A percentile compares a stretch with the other conserved stretches of the same genome.
Conservation (phyloP, 2,329 filamentous ascomycete genomes). For the Xylaria arbuscula region DNA sequence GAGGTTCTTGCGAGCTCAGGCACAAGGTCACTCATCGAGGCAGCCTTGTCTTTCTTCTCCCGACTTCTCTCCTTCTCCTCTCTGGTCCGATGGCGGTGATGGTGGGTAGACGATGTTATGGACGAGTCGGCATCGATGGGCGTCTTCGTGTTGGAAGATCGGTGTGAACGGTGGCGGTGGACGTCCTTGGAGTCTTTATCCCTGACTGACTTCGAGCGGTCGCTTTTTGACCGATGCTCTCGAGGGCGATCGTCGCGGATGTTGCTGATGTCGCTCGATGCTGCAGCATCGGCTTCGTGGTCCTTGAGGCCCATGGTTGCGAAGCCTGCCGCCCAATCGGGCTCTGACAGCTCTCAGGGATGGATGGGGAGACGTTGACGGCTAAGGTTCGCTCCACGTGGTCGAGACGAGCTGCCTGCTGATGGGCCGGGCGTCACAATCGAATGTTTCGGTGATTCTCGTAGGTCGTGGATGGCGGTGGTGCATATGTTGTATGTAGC, state of each 20-base stretch:
- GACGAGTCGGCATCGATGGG: conserved; percentile 45
- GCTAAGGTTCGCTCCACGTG: conserved; percentile 33
- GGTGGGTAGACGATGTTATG: conserved; percentile 41
- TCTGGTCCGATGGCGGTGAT: conserved; percentile 49
- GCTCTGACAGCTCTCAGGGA: conserved; percentile 43
- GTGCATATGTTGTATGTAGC: conserved; percentile 27
- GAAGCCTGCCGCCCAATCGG: conserved; percentile 49
- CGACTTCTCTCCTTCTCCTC: conserved; percentile 49
- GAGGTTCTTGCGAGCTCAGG: conserved; percentile 47
- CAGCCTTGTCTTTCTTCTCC: conserved; percentile 45
- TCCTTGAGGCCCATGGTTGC: conserved; percentile 48
- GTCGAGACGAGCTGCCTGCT: conserved; percentile 5
- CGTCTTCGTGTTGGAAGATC: conserved; percentile 46
- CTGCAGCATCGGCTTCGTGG: conserved; percentile 40
- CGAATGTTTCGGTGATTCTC: conserved; percentile 13
- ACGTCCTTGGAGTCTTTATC: conserved; percentile 42
- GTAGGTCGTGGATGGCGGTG: conserved; percentile 14
- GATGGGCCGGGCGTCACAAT: conserved; percentile 12
- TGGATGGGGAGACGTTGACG: conserved; percentile 36
- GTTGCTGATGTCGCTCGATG: conserved; percentile 34
- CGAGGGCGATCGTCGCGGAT: conserved; percentile 41
- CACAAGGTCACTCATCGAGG: conserved; percentile 50
- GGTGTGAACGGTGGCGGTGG: conserved; percentile 45
- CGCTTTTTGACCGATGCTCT: conserved; percentile 43
- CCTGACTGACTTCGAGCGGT: conserved; percentile 40